phyloP scores from a whole-genome alignment of 148 eudicot genomes.

The Vaccinium darrowii region DNA sequence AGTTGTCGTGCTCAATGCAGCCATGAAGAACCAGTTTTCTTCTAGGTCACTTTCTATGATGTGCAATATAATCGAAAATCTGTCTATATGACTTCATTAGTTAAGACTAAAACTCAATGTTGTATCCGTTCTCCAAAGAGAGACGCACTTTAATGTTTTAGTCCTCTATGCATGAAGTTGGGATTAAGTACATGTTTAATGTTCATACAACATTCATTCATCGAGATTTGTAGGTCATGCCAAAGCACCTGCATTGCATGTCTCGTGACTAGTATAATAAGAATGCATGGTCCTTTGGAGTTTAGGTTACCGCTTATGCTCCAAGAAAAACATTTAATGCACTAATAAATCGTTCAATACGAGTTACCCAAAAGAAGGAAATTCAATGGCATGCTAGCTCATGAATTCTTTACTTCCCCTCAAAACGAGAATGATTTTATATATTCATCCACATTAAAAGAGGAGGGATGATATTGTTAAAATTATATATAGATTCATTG shows the following conservation, averaged over 20 bases:
- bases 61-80: background rate
- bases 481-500: no score
- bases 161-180: background rate
- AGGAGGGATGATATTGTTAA: no score
- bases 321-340: background rate
- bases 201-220: no score
- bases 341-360: background rate
- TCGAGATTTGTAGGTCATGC: no score
- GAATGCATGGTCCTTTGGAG: background rate
- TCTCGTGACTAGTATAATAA: background rate
- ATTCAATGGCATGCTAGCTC: background rate
- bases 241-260: no score
- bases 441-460: no score
- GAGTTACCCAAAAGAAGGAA: background rate
- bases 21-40: conserved; percentile 96
- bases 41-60: conserved; percentile 54
- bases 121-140: conserved; percentile 1
- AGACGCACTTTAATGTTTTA: background rate
- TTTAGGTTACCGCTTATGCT: background rate
- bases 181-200: background rate
- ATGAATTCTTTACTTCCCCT: background rate
- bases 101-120: background rate
- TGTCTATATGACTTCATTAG: conserved; percentile 7
- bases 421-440: no score
- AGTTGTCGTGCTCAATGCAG: conserved; percentile 78